These are phyloP conservation scores for Irpex sp. DNA, from an alignment of 1,284 basidiomycete genomes.

Conservation along the genomic window DNA sequence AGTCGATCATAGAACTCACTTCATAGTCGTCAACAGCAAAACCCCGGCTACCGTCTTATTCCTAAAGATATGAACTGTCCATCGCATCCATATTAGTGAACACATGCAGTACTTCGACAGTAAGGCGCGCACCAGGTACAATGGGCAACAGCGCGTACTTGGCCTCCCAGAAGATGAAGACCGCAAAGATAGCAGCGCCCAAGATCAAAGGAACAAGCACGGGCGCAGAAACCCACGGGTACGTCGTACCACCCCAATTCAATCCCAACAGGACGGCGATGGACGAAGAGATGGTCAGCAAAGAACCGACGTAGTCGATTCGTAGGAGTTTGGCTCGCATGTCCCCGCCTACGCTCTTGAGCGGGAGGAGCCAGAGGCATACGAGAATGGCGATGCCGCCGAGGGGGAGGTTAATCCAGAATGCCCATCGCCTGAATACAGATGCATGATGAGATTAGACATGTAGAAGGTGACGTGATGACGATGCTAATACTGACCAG, in stretches of 20 bases:
- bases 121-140: slow-evolving; percentile 18
- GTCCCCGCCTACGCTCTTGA: slow-evolving; percentile 33
- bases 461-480: not conserved
- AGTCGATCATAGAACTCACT: slow-evolving; percentile 21
- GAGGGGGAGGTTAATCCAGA: slow-evolving; percentile 30
- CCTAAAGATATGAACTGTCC: slow-evolving; percentile 34
- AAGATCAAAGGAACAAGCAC: slow-evolving; percentile 37
- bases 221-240: slow-evolving; percentile 31
- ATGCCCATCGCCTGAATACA: slow-evolving; percentile 24
- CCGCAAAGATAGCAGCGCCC: slow-evolving; percentile 28
- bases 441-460: not conserved
- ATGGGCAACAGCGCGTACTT: slow-evolving; percentile 35
- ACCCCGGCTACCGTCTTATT: slow-evolving; percentile 40
- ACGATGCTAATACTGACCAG: slow-evolving; percentile 5
- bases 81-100: not conserved
- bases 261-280: slow-evolving; percentile 31
- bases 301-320: slow-evolving; percentile 40
- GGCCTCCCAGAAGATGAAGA: slow-evolving; percentile 39
- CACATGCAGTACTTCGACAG: not conserved
- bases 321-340: slow-evolving; percentile 20
- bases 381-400: slow-evolving; percentile 28
- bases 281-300: slow-evolving; percentile 33
- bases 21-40: slow-evolving; percentile 30
- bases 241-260: slow-evolving; percentile 30
- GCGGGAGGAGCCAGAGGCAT: slow-evolving; percentile 35